Evolutionary conservation across 495 filamentous ascomycete genomes (phyloP), one percentile per base, ranked within the genome.

Genomic region (Annulohypoxylon bovei): DNA sequence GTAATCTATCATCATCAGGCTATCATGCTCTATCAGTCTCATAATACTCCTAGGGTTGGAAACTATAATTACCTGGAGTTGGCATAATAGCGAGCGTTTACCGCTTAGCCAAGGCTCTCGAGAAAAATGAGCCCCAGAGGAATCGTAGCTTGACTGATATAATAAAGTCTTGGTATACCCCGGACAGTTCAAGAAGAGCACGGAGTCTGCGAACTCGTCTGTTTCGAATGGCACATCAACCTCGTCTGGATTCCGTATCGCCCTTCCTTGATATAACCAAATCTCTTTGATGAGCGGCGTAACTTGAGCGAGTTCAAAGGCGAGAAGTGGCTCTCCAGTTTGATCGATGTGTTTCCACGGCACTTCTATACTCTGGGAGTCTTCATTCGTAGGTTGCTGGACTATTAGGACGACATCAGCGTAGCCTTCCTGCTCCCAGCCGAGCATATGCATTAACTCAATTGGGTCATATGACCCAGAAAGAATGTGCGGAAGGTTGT

Each of bases 381-480:
- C 27, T 16, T 56, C 27, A 33, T 30, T 0, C 5, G 4, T 40
- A 23, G 49, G 32, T 0, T 56, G 9, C 14, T 55, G 28, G 8
- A 65, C 46, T 33, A 56, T 47, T 2, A 65, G 37, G 9, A n/a
- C 14, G 28, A 56, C 20, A 18, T 65, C 61, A 9, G 44, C 54
- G 28, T 47, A 63, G 16, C 28, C 60, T 35, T 64, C 67, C 4
- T 40, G 52, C 16, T 70, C 67, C 67, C 67, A 64, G 14, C 60
- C 67, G 12, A 59, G 67, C 50, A 62, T 56, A 42, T 70, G 66
- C 27, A 69, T 62, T 14, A 54, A 23, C 18, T 70, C 67, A 18
- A 70, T 70, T 40, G 67, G 42, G 37, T 70, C 67, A 20, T 70
- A 70, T 39, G 67, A 64, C 16, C 67, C 59, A 25, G 67, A 58